These are phyloP conservation scores for Heteromeles arbutifolia DNA, from an alignment of 306 rosid genomes.

Conservation along the genomic window DNA sequence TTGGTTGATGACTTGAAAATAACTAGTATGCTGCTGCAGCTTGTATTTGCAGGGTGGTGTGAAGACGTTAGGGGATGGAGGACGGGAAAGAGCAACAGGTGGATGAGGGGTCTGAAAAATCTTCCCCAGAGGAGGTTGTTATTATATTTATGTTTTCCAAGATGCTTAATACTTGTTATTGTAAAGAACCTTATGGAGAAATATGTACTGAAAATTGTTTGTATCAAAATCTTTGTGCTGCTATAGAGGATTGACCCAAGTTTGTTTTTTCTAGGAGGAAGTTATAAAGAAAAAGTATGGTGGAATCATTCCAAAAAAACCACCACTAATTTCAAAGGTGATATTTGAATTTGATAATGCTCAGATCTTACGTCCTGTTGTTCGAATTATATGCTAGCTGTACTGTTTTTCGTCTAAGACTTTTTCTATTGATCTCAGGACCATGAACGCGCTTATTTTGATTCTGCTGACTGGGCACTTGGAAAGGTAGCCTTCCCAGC, in stretches of 20 bases:
- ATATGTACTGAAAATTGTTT: not conserved
- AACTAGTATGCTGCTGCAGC: constrained; percentile 22
- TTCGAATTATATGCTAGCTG: not conserved
- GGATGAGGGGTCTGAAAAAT: constrained; percentile 29
- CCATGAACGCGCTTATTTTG: constrained; percentile 96
- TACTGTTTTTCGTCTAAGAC: constrained; percentile 11
- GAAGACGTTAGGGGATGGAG: constrained; percentile 38
- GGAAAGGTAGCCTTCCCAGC: constrained; percentile 65
- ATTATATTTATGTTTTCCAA: constrained; percentile 6
- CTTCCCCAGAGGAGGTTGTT: constrained; percentile 55
- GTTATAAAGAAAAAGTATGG: constrained; percentile 85
- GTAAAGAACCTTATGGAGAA: not conserved
- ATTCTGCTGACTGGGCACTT: constrained; percentile 99
- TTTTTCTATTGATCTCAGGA: constrained; percentile 47
- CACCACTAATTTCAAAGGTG: constrained; percentile 89
- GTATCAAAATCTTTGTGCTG: not conserved
- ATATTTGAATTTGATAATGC: not conserved
- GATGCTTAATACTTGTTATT: not conserved
- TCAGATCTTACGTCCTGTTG: not conserved
- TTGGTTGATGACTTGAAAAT: not conserved
- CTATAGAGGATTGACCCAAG: constrained; percentile 10
- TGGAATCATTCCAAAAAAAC: constrained; percentile 80
- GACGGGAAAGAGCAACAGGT: constrained; percentile 42
- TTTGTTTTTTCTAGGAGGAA: constrained; percentile 55
- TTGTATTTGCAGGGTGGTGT: constrained; percentile 20